Evolutionary conservation across 257 asterid species (phyloP).

Genomic region (Nicotiana knightiana): DNA sequence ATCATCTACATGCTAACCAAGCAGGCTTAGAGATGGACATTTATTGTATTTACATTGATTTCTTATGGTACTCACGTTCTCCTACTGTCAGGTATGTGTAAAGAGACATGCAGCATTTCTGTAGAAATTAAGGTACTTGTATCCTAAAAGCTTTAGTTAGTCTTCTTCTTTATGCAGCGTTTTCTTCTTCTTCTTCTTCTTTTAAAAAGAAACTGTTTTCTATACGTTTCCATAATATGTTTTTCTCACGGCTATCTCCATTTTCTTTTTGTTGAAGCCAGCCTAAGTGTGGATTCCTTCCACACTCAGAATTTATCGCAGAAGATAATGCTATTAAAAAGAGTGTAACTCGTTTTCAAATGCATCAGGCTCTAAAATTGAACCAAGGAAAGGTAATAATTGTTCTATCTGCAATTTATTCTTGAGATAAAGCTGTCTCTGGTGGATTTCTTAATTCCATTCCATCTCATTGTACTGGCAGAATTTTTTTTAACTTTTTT

Average conservation of each 20-base stretch:
- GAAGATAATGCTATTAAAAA: conserved; percentile 62
- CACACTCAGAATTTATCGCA: conserved; percentile 63
- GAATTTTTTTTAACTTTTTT: neutral
- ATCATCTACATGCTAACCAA: neutral
- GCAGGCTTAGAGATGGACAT: neutral
- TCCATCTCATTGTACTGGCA: neutral
- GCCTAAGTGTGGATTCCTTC: conserved; percentile 95
- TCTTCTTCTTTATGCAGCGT: neutral
- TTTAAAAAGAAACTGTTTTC: neutral
- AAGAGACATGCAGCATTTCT: conserved; percentile 51
- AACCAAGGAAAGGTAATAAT: conserved; percentile 57
- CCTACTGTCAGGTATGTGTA: conserved; percentile 38
- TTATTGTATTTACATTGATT: neutral
- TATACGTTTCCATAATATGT: neutral
- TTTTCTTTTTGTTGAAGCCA: conserved; percentile 29
- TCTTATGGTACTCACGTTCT: neutral
- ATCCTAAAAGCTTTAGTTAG: neutral
- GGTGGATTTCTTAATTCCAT: conserved; percentile 7
- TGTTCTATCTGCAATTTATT: neutral
- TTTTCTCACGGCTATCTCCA: conserved; percentile 6
- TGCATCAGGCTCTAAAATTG: conserved; percentile 86
- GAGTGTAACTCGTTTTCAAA: conserved; percentile 64
- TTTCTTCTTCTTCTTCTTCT: neutral
- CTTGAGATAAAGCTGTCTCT: neutral
- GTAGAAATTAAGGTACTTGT: conserved; percentile 87